These are phyloP conservation scores for Vigna radiata DNA, from an alignment of 306 rosid genomes.

Conservation along the genomic window DNA sequence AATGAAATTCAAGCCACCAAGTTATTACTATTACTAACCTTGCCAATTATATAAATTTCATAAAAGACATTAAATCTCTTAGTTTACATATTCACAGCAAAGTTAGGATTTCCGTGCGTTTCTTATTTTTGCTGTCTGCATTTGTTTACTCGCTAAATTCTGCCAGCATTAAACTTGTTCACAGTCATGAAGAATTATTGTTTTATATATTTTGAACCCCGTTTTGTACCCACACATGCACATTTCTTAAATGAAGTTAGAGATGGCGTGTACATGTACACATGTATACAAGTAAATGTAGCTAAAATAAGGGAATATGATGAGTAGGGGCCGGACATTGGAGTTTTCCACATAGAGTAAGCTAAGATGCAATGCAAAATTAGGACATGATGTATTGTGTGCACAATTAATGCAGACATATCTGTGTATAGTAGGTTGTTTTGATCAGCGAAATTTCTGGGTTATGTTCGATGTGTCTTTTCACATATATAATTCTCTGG, in stretches of 20 bases:
- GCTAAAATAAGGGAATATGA: slow-evolving; percentile 46
- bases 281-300: slow-evolving; percentile 3
- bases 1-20: too few relatives aligned
- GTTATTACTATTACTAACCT: neutral
- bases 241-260: neutral
- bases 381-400: slow-evolving; percentile 32
- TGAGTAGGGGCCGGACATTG: slow-evolving; percentile 41
- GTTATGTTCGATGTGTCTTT: slow-evolving; percentile 43
- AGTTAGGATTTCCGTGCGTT: neutral
- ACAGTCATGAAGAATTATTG: neutral
- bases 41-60: neutral
- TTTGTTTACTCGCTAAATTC: slow-evolving; percentile 3
- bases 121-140: slow-evolving; percentile 24
- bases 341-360: slow-evolving; percentile 51
- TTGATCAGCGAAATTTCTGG: slow-evolving; percentile 57
- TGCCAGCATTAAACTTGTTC: slow-evolving; percentile 22
- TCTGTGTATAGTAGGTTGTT: slow-evolving; percentile 34
- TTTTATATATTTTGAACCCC: neutral
- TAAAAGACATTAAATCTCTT: neutral
- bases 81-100: slow-evolving; percentile 40
- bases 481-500: slow-evolving; percentile 33
- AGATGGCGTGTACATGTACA: slow-evolving; percentile 44
- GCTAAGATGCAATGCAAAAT: slow-evolving; percentile 41
- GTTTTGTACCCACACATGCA: neutral
- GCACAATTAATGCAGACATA: slow-evolving; percentile 35